Conservation (phyloP, 1,284 basidiomycete species). For the Chalciporus piperatoides region DNA sequence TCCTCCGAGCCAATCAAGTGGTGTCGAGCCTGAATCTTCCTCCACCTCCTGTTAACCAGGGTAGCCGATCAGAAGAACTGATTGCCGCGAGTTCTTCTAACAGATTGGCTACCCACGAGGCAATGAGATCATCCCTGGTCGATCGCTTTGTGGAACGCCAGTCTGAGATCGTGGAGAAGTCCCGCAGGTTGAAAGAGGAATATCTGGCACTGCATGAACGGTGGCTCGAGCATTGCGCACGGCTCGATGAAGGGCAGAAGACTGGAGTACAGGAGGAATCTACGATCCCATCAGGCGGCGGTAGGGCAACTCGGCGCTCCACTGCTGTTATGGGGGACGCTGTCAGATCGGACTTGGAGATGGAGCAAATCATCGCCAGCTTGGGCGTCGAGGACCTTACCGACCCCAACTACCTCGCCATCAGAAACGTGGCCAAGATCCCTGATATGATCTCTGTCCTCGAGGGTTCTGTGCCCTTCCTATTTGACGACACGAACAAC, state of each 20-base stretch:
- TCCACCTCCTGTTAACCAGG: constrained; percentile 19
- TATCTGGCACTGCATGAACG: constrained; percentile 66
- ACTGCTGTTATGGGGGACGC: constrained; percentile 78
- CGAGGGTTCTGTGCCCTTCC: constrained; percentile 54
- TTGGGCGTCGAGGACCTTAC: constrained; percentile 90
- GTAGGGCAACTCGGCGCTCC: constrained; percentile 70
- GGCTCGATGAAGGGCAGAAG: constrained; percentile 50
- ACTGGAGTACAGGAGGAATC: constrained; percentile 35
- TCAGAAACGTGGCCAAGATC: constrained; percentile 83
- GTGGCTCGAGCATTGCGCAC: constrained; percentile 69
- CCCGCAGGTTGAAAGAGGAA: constrained; percentile 55
- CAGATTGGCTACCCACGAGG: constrained; percentile 37
- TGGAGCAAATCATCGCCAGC: constrained; percentile 94
- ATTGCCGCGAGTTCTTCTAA: constrained; percentile 35
- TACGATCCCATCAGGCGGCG: constrained; percentile 44
- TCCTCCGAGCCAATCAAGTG: constrained; percentile 56
- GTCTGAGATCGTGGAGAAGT: constrained; percentile 50
- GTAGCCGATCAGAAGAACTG: constrained; percentile 47
- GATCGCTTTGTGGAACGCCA: constrained; percentile 54
- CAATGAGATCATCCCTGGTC: constrained; percentile 46
- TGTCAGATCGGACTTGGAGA: constrained; percentile 93
- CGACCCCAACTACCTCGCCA: constrained; percentile 85
- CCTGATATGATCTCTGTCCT: constrained; percentile 88
- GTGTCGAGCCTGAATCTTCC: constrained; percentile 33
- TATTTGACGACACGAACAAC: constrained; percentile 85